Conservation (phyloP, 2,329 filamentous ascomycete genomes). For the Talaromyces sp. region DNA sequence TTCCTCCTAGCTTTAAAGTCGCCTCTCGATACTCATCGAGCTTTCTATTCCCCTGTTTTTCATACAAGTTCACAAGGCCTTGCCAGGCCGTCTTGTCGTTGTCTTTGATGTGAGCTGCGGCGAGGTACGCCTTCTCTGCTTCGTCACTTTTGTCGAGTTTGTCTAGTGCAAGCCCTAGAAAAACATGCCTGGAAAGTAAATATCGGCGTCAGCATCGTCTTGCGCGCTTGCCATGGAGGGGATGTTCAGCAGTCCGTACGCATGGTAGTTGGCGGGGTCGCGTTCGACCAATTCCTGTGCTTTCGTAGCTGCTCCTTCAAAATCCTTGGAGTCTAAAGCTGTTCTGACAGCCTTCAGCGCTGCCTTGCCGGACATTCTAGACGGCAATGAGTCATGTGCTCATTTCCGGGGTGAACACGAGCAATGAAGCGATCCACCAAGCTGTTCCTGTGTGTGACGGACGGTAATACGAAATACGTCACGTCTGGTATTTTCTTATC, state of each 20-base stretch:
- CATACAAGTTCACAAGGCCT: constrained; percentile 78
- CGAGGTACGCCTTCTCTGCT: constrained; percentile 69
- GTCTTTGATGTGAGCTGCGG: constrained; percentile 65
- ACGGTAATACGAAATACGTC: background rate
- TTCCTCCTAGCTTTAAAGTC: constrained; percentile 65
- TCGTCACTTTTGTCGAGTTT: constrained; percentile 66
- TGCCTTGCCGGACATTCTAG: constrained; percentile 54
- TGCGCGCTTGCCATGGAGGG: background rate
- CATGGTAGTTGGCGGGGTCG: constrained; percentile 77
- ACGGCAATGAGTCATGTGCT: background rate
- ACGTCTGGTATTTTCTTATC: background rate
- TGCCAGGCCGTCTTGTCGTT: constrained; percentile 84
- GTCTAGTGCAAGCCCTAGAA: constrained; percentile 78
- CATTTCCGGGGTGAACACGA: background rate
- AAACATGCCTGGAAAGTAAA: constrained; percentile 59
- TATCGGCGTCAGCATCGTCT: constrained; percentile 10
- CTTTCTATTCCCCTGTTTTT: constrained; percentile 64
- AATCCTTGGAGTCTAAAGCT: constrained; percentile 71
- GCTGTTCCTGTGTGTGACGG: background rate
- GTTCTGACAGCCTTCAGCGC: constrained; percentile 76
- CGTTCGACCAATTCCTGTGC: constrained; percentile 63
- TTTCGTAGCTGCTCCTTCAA: constrained; percentile 65
- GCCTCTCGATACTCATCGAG: constrained; percentile 69
- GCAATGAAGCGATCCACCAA: background rate
- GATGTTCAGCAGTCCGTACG: constrained; percentile 43